Evolutionary conservation across 1,284 basidiomycete species (phyloP), one percentile per base, ranked within the genome.

Genomic region (Golubevia sp.): DNA sequence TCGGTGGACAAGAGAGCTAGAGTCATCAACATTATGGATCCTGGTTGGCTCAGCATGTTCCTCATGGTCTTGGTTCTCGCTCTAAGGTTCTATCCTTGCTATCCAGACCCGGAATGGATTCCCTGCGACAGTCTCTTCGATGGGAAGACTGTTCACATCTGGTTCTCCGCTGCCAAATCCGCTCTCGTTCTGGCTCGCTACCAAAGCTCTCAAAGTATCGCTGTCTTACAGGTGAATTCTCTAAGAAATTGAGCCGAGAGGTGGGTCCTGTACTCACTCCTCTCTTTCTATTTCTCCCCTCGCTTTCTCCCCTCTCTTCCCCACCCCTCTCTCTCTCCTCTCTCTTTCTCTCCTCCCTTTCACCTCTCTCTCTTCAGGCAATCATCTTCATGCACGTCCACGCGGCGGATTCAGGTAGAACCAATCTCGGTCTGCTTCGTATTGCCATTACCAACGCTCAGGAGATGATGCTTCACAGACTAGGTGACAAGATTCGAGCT

Each of bases 401-500:
- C 24, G 74, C 69, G 0, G 59, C 65, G n/a, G 74, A 74, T 26
- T 59, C 66, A 18, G 61, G 66, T 8, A 55, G 52, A 5, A 71
- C 64, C 23, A 69, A 66, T 58, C 61, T 55, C 2, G 55, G 66
- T 1, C 64, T 82, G 3, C 25, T 77, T 44, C 68, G 71, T 25
- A 61, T 77, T 18, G 79, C 77, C 20, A 80, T 80, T 56, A 62
- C 74, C 38, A 82, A 78, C 34, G 79, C 79, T 1, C 72, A 76
- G 52, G 70, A 74, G 30, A 77, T 80, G 70, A 71, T 76, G 30
- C 59, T 82, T 13, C 76, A 82, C 51, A 70, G 76, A 1, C 73
- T 82, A 21, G 77, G 77, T 51, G 70, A 74, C 49, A 57, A 64
- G n/a, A 67, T 70, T 59, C 73, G 70, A 56, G 72, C 70, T 65